These are phyloP conservation scores for Thermomyces lanuginosus DNA, from an alignment of 2,329 filamentous ascomycete genomes.

Conservation along the genomic window DNA sequence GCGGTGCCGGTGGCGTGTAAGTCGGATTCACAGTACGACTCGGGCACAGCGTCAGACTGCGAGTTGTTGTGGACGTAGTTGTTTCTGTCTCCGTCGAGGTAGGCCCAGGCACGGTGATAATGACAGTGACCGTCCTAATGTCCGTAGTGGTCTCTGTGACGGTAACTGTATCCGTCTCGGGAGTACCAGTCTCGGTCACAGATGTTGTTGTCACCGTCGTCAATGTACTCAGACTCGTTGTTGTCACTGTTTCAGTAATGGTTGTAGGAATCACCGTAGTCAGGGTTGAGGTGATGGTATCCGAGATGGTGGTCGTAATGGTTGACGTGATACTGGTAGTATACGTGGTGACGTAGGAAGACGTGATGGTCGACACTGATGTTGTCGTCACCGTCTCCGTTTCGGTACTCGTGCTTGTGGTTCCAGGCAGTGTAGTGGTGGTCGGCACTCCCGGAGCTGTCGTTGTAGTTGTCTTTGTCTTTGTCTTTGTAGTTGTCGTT, in stretches of 20 bases:
- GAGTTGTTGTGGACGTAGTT: conserved; percentile 1
- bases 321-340: conserved; percentile 2
- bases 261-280: conserved; percentile 1
- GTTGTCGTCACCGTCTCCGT: conserved; percentile 2
- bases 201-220: conserved; percentile 1
- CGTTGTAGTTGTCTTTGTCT: too few relatives aligned
- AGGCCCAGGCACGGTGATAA: conserved; percentile 1
- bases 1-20: conserved; percentile 12
- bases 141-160: conserved; percentile 1
- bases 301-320: conserved; percentile 2
- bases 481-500: too few relatives aligned
- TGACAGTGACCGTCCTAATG: conserved; percentile 1
- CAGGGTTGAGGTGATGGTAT: conserved; percentile 3
- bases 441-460: too few relatives aligned
- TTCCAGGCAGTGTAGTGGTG: not conserved
- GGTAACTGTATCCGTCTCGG: not conserved
- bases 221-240: not conserved
- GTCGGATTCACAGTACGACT: conserved; percentile 15
- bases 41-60: conserved; percentile 13
- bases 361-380: not conserved
- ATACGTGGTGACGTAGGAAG: conserved; percentile 3
- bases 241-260: not conserved
- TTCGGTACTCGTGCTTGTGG: not conserved
- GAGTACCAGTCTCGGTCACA: conserved; percentile 1
- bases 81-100: conserved; percentile 2